These are phyloP conservation scores for Fusarium fracticaudum DNA, from an alignment of 2,329 filamentous ascomycete species.

Conservation along the genomic window DNA sequence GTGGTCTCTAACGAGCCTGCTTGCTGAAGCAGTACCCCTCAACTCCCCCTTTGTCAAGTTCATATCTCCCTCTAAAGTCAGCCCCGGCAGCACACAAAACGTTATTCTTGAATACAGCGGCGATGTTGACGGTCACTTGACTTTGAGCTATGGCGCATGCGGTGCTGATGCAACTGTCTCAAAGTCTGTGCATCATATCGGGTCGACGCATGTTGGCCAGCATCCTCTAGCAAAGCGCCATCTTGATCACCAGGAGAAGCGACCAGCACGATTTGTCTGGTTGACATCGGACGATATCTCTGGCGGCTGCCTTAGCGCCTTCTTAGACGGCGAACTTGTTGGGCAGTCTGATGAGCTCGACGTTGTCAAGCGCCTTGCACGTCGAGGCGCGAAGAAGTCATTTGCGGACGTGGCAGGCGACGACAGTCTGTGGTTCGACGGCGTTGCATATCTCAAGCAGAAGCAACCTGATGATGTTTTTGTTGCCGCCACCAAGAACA, in stretches of 20 bases:
- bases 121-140: slow-evolving; percentile 29
- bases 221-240: slow-evolving; percentile 38
- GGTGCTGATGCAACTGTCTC: background rate
- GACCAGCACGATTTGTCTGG: slow-evolving; percentile 39
- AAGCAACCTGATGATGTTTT: slow-evolving; percentile 38
- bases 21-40: background rate
- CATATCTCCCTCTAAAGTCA: background rate
- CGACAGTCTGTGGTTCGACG: slow-evolving; percentile 34
- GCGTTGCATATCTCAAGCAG: slow-evolving; percentile 39
- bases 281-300: slow-evolving; percentile 6
- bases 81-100: slow-evolving; percentile 25
- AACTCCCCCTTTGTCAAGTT: background rate
- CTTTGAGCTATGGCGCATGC: slow-evolving; percentile 32
- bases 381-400: background rate
- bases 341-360: slow-evolving; percentile 25
- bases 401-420: slow-evolving; percentile 16
- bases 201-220: slow-evolving; percentile 33
- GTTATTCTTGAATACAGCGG: slow-evolving; percentile 35
- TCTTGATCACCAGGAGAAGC: slow-evolving; percentile 9
- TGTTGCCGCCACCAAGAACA: slow-evolving; percentile 37
- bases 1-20: fast-evolving
- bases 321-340: slow-evolving; percentile 24
- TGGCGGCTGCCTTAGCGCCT: slow-evolving; percentile 36
- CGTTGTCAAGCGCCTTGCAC: background rate
- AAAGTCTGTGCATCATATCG: slow-evolving; percentile 28